A percentile compares a stretch with the other conserved stretches of the same genome.
These are phyloP conservation scores for Solanum hybrid DNA, from an alignment of 305 asterid species.

Conservation along the genomic window DNA sequence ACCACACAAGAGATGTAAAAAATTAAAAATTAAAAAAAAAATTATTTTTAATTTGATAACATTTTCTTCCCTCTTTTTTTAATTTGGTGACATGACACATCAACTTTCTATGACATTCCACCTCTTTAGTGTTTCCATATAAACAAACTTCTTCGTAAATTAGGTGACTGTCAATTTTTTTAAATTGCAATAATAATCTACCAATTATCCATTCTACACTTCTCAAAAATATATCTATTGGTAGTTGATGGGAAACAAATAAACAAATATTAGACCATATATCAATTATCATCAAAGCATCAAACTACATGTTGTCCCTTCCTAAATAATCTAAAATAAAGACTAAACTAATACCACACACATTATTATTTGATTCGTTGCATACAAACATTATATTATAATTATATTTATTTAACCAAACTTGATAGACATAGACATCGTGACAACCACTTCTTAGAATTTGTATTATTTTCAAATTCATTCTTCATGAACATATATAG, in stretches of 20 bases:
- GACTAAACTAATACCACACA: neutral
- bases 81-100: neutral
- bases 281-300: neutral
- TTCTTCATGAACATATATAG: neutral
- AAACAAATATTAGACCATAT: neutral
- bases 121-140: neutral
- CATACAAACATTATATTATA: neutral
- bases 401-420: neutral
- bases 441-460: slow-evolving; percentile 30
- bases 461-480: neutral
- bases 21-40: too few species aligned
- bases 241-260: neutral
- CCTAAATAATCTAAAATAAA: neutral
- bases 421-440: slow-evolving; percentile 10
- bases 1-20: too few species aligned
- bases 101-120: neutral
- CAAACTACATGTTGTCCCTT: neutral
- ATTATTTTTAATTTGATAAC: neutral
- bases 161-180: neutral
- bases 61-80: neutral
- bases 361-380: slow-evolving; percentile 1
- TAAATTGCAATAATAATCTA: neutral
- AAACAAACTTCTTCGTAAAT: neutral
- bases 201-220: neutral
- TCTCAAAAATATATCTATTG: neutral